phyloP scores from a whole-genome alignment of 768 basidiomycete genomes.

The Termitomyces sp. region DNA sequence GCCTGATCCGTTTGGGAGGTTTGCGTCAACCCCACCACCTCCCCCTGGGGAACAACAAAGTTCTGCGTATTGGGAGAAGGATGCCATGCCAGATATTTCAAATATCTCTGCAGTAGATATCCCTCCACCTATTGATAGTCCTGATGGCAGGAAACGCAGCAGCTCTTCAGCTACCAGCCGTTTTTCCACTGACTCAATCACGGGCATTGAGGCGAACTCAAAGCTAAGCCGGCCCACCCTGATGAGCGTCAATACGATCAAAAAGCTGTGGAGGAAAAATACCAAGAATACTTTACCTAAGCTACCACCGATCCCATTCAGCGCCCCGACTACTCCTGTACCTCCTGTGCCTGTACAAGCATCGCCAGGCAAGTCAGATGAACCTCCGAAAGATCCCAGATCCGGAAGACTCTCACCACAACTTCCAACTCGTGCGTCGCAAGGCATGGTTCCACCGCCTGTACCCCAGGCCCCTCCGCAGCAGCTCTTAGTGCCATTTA shows the following conservation, averaged over 20 bases:
- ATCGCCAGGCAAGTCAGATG: conserved; percentile 30
- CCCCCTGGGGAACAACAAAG: conserved; percentile 19
- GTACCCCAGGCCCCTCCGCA: conserved; percentile 7
- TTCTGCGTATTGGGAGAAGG: conserved; percentile 40
- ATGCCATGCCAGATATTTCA: conserved; percentile 9
- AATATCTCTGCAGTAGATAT: conserved; percentile 9
- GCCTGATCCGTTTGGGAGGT: conserved; percentile 77
- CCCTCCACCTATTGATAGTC: not conserved
- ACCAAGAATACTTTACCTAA: conserved; percentile 44
- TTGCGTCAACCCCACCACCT: conserved; percentile 42
- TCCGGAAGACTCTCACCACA: conserved; percentile 23
- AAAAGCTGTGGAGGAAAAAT: conserved; percentile 76
- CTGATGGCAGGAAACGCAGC: conserved; percentile 18
- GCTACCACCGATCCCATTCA: conserved; percentile 40
- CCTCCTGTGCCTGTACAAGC: conserved; percentile 28
- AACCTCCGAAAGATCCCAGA: conserved; percentile 25
- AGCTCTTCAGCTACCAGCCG: conserved; percentile 42
- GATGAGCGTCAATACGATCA: conserved; percentile 70
- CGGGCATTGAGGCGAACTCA: conserved; percentile 26
- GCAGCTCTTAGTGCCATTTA: conserved; percentile 14
- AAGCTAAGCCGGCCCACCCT: conserved; percentile 43
- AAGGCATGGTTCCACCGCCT: conserved; percentile 16
- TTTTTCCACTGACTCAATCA: conserved; percentile 72
- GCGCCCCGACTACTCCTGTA: conserved; percentile 18
- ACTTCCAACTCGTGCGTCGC: conserved; percentile 16